These are phyloP conservation scores for Kwoniella dejecticola DNA, from an alignment of 768 basidiomycete species.

Conservation along the genomic window DNA sequence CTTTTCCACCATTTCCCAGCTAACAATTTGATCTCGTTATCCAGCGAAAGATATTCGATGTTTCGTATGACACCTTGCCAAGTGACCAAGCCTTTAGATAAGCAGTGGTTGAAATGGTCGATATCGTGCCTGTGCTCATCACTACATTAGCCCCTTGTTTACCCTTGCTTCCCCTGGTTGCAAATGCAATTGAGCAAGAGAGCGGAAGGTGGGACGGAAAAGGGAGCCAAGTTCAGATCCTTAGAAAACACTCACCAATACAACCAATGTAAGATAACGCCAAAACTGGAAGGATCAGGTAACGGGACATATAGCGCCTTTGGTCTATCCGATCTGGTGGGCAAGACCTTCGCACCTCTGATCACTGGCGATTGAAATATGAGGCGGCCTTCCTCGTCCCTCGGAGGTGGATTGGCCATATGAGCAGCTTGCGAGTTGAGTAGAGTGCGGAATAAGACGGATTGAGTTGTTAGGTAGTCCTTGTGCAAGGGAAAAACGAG, in stretches of 20 bases:
- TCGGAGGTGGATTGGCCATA: slow-evolving; percentile 48
- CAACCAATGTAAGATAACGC: slow-evolving; percentile 50
- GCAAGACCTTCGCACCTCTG: slow-evolving; percentile 34
- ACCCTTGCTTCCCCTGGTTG: no score
- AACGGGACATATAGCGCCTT: slow-evolving; percentile 46
- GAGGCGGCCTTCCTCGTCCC: slow-evolving; percentile 13
- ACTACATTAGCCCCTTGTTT: neutral
- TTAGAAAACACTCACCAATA: slow-evolving; percentile 55
- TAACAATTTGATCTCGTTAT: slow-evolving; percentile 73
- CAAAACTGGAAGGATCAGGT: slow-evolving; percentile 50
- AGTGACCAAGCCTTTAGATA: slow-evolving; percentile 66
- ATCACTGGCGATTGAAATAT: slow-evolving; percentile 22
- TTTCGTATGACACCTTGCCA: slow-evolving; percentile 89
- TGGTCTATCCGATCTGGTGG: slow-evolving; percentile 30
- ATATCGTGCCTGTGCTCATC: slow-evolving; percentile 66
- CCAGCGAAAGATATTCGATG: slow-evolving; percentile 81
- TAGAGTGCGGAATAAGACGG: slow-evolving; percentile 60
- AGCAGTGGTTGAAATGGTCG: slow-evolving; percentile 66
- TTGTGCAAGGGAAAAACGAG: slow-evolving; percentile 62
- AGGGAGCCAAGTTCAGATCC: no score
- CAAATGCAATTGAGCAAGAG: neutral
- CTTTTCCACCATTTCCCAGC: slow-evolving; percentile 73
- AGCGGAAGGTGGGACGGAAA: neutral
- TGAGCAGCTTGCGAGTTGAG: slow-evolving; percentile 67
- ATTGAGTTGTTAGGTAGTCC: slow-evolving; percentile 81